Evolutionary conservation across 2,329 filamentous ascomycete genomes (phyloP), one percentile per base, ranked within the genome.

Genomic region (Ophiostoma ulmi): DNA sequence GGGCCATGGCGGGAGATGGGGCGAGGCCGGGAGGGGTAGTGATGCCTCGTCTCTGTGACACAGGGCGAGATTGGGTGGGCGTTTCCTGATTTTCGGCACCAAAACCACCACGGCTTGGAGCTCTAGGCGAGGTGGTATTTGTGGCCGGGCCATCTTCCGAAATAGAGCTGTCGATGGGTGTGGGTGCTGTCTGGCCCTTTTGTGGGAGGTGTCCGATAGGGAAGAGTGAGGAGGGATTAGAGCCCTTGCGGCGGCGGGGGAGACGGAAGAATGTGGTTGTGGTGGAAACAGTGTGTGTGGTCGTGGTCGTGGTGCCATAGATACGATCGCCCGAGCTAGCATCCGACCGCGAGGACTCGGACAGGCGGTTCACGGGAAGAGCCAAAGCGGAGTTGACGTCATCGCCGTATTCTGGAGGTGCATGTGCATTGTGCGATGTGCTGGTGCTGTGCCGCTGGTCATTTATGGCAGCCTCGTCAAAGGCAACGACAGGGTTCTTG

Each of bases 341-440:
- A 78, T 97, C 94, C 38, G 94, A 97, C 74, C 91, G 87, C 1
- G 93, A 97, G 1, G 94, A 97, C 76, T 97, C 94, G 5, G 92
- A 95, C 38, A 91, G 81, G 58, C 92, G 84, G 73, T 86, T 85
- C 39, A 87, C 81, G 13, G 89, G 87, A 26, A 91, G 83, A 8
- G 88, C 87, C 72, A 92, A 81, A 2, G 87, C 83, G 17, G 88
- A 70, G 26, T 41, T 69, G 36, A 83, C 82, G 73, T 90, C 88
- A 73, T 90, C 87, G 65, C 85, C 84, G 71, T 89, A 89, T 38
- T 86, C 77, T 38, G 82, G 79, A n/a, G 82, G 82, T 14, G 35
- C 22, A 22, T 63, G 82, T 14, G 38, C 20, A 20, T 63, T 13
- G 20, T 22, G 20, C 13, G 11, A 48, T n/a, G 11, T 22, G 66